phyloP scores from a whole-genome alignment of 2,329 filamentous ascomycete species.

The Monilinia laxa region DNA sequence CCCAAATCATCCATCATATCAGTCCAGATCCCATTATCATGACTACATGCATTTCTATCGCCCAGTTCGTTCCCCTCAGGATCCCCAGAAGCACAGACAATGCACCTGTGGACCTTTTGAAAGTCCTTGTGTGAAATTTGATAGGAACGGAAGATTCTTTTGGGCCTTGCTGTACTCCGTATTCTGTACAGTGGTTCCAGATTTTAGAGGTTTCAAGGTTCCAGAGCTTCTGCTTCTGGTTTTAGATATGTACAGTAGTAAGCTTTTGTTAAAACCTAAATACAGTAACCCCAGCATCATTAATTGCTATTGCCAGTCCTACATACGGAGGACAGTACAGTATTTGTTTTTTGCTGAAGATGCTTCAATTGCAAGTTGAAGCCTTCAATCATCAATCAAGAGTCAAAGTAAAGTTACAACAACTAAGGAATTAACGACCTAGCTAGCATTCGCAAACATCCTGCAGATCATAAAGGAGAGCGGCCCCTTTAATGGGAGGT shows the following conservation, averaged over 20 bases:
- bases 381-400: too few relatives aligned
- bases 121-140: neutral
- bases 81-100: slow-evolving; percentile 11
- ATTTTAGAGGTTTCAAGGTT: neutral
- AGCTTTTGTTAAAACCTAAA: too few relatives aligned
- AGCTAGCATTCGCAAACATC: neutral
- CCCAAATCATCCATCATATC: neutral
- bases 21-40: too few relatives aligned
- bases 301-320: too few relatives aligned
- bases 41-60: neutral
- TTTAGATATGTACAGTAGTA: neutral
- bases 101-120: slow-evolving; percentile 4
- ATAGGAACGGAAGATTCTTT: slow-evolving; percentile 21
- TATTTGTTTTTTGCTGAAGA: too few relatives aligned
- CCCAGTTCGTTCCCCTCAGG: too few relatives aligned
- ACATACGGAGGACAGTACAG: too few relatives aligned
- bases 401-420: too few relatives aligned
- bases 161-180: neutral
- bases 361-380: too few relatives aligned
- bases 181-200: neutral
- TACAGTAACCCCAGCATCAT: too few relatives aligned
- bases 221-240: slow-evolving; percentile 5
- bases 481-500: neutral
- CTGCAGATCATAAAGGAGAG: neutral
- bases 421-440: neutral